Percentiles rank a stretch among this genome's conserved stretches.
Conservation (phyloP, 352 stramenopile genomes). For the Blastocystis sp. region DNA sequence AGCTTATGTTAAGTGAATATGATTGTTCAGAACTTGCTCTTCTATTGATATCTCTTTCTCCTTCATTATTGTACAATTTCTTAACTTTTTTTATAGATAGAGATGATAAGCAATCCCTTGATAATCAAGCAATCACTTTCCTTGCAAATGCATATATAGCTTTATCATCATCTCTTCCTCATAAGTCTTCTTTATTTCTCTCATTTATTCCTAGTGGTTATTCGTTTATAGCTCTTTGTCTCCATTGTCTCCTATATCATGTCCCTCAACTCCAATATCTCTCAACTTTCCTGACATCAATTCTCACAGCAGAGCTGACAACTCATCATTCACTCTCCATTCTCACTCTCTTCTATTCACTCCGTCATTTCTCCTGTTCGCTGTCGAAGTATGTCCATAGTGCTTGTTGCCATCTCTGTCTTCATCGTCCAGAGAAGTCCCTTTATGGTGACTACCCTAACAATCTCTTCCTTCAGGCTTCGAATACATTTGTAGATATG, state of each 20-base stretch:
- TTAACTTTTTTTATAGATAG: not conserved
- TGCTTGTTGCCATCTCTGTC: slow-evolving; percentile 26
- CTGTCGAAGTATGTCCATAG: slow-evolving; percentile 11
- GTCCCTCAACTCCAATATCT: not conserved
- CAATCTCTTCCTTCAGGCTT: not conserved
- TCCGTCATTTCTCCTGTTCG: not conserved
- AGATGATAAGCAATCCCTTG: not conserved
- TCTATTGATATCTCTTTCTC: not conserved
- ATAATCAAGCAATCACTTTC: not conserved
- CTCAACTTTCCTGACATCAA: not conserved
- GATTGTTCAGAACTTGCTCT: not conserved
- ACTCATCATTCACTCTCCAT: not conserved
- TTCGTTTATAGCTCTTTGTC: slow-evolving; percentile 5
- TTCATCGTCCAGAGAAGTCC: not conserved
- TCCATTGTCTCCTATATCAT: slow-evolving; percentile 11
- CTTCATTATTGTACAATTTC: not conserved
- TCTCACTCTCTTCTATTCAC: not conserved
- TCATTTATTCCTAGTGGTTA: slow-evolving; percentile 1
- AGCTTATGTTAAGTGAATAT: not conserved
- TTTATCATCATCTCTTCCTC: not conserved
- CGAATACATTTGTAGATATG: slow-evolving; percentile 1
- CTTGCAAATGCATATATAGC: not conserved
- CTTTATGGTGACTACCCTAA: not conserved
- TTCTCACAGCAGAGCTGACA: not conserved
- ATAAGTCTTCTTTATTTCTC: not conserved